Evolutionary conservation across 176 grass and related monocot genomes (phyloP), one percentile per base, ranked within the genome.

Genomic region (Pharus latifolius): DNA sequence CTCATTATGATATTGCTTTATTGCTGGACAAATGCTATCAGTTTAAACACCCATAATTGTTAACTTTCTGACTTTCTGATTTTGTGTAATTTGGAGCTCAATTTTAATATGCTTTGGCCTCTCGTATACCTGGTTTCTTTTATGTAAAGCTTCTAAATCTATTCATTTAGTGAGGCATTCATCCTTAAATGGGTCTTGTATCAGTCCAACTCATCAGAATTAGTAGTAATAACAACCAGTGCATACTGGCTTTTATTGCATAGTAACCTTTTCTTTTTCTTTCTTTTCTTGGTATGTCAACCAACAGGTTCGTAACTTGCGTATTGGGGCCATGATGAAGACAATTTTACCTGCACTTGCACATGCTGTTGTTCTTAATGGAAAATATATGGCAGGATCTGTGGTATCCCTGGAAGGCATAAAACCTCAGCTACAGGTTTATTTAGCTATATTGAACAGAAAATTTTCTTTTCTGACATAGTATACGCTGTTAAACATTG

Each of bases 291-390:
- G 7, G 9, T 52, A 19, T 76, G 60, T 62, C 54, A 59, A 53
- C 20, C 29, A 37, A 64, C 82, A 98, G 89, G 75, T 98, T 47
- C 86, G 81, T 65, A 98, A 98, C 80, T 61, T 98, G 79, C 89
- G 89, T 61, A 90, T 98, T 65, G 94, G 94, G 15, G 94, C 87
- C 63, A 93, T 90, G 94, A 98, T 97, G 94, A 98, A 80, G 83
- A 93, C 89, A 63, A 88, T 93, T 69, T 83, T 93, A 72, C 86
- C 89, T 66, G 75, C 94, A 12, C 74, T 98, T 81, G 86, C 89
- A 76, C 90, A 98, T 83, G 89, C 94, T 68, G 78, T 98, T 83
- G 78, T 88, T 48, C 51, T 98, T 61, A 71, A 98, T 78, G 69
- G 55, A 76, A 81, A 65, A 45, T 53, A 20, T 44, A 30, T 29